Conservation (phyloP, 2,329 filamentous ascomycete genomes). For the Teratosphaeriaceae sp. region DNA sequence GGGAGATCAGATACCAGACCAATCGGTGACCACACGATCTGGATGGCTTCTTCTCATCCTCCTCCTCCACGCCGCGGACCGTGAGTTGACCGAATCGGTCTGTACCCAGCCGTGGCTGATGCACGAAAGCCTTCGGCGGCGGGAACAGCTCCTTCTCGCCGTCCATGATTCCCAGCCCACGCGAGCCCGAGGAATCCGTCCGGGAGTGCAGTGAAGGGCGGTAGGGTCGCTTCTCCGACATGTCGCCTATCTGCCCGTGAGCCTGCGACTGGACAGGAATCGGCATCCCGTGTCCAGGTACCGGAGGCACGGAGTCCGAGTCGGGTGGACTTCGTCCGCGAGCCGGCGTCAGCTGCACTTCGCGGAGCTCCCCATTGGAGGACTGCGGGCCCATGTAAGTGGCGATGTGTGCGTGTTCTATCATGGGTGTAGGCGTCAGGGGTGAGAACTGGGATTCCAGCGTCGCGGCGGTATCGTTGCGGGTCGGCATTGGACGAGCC, state of each 20-base stretch:
- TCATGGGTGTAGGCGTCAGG: slow-evolving; percentile 22
- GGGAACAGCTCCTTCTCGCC: slow-evolving; percentile 18
- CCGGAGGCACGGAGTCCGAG: not conserved
- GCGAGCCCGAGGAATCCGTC: slow-evolving; percentile 6
- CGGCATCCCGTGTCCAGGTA: too few species aligned
- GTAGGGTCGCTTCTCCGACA: slow-evolving; percentile 10
- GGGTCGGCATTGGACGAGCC: slow-evolving; percentile 4
- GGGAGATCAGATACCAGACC: slow-evolving; percentile 22
- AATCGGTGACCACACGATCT: slow-evolving; percentile 23
- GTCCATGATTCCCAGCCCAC: slow-evolving; percentile 11
- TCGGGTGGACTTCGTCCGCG: slow-evolving; percentile 12
- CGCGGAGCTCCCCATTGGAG: slow-evolving; percentile 18
- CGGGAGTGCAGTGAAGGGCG: slow-evolving; percentile 6
- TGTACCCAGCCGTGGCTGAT: slow-evolving; percentile 20
- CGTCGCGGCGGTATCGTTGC: slow-evolving; percentile 13
- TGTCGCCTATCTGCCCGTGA: not conserved
- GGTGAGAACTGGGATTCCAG: slow-evolving; percentile 21
- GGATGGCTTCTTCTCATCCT: slow-evolving; percentile 9
- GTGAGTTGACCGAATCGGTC: slow-evolving; percentile 26
- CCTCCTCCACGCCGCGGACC: slow-evolving; percentile 19
- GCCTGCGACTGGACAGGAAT: too few species aligned
- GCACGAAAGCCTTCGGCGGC: slow-evolving; percentile 13
- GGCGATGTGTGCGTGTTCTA: slow-evolving; percentile 25
- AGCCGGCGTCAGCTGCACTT: slow-evolving; percentile 17
- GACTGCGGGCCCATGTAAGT: slow-evolving; percentile 21